Evolutionary conservation across 306 rosid species (phyloP).

Genomic region (Phaseolus lunatus): DNA sequence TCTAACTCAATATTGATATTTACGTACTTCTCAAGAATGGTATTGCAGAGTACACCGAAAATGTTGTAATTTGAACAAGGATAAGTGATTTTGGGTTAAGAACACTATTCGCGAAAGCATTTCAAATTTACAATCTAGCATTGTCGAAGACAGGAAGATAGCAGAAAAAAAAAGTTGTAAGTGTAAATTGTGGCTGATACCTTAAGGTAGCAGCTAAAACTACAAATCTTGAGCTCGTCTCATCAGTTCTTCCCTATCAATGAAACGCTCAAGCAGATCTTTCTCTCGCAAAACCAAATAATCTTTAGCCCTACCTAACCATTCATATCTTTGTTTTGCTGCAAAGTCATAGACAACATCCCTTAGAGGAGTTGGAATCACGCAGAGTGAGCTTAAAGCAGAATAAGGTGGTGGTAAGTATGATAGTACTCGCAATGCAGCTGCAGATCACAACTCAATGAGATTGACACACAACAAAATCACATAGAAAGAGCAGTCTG

Average conservation of each 20-base stretch:
- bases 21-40: slow-evolving; percentile 24
- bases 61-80: not conserved
- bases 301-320: slow-evolving; percentile 72
- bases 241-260: slow-evolving; percentile 79
- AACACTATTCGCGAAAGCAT: slow-evolving; percentile 20
- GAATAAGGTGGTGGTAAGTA: slow-evolving; percentile 82
- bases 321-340: slow-evolving; percentile 62
- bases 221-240: slow-evolving; percentile 34
- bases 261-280: slow-evolving; percentile 83
- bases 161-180: slow-evolving; percentile 15
- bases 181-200: slow-evolving; percentile 11
- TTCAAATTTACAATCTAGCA: slow-evolving; percentile 21
- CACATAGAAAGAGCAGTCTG: slow-evolving; percentile 12
- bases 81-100: slow-evolving; percentile 4
- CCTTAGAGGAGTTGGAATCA: slow-evolving; percentile 73
- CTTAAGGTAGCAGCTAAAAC: slow-evolving; percentile 22
- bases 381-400: slow-evolving; percentile 57
- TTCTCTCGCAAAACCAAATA: slow-evolving; percentile 70
- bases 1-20: slow-evolving; percentile 1
- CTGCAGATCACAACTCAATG: slow-evolving; percentile 57
- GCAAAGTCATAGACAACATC: slow-evolving; percentile 67
- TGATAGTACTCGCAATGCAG: slow-evolving; percentile 75
- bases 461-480: slow-evolving; percentile 36
- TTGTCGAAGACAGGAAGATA: slow-evolving; percentile 13
- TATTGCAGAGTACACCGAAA: slow-evolving; percentile 1